phyloP scores from a whole-genome alignment of 1,139 yeast species.

The Martiniozyma asiatica region DNA sequence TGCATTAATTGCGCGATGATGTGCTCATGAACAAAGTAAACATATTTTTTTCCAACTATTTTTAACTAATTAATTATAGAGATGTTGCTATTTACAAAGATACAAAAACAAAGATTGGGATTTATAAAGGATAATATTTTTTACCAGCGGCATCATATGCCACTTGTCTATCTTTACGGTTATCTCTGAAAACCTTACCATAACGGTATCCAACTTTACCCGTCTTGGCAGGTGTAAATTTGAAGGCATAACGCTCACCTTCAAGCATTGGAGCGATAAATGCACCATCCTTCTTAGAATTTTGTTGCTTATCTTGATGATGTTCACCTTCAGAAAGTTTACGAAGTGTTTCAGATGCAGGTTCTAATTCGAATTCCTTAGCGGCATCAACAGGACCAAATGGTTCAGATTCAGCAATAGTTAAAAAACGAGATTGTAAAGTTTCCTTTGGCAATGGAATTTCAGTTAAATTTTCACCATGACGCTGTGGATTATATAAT shows the following conservation, averaged over 20 bases:
- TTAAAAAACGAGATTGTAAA: constrained; percentile 68
- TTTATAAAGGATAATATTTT: constrained; percentile 29
- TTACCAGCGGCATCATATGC: constrained; percentile 66
- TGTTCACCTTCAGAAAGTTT: constrained; percentile 49
- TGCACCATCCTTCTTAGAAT: constrained; percentile 12
- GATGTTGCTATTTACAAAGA: constrained; percentile 4
- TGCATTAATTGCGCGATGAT: too few species aligned
- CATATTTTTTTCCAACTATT: too few species aligned
- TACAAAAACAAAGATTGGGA: too few species aligned
- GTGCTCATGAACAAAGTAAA: too few species aligned
- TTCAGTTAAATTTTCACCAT: constrained; percentile 73
- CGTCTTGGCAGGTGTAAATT: constrained; percentile 63
- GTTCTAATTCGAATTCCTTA: constrained; percentile 63
- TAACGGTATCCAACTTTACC: constrained; percentile 87
- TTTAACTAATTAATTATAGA: too few species aligned
- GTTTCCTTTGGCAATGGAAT: constrained; percentile 87
- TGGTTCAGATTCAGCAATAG: constrained; percentile 92
- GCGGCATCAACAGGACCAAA: constrained; percentile 98
- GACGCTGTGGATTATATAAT: constrained; percentile 33
- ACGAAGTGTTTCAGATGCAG: constrained; percentile 68
- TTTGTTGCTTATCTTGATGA: constrained; percentile 19
- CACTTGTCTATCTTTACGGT: constrained; percentile 71
- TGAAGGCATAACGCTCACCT: constrained; percentile 55
- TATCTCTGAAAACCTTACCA: constrained; percentile 84
- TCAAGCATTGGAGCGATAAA: constrained; percentile 38